phyloP scores from a whole-genome alignment of 2,329 filamentous ascomycete genomes.

The Seiridium unicorne region DNA sequence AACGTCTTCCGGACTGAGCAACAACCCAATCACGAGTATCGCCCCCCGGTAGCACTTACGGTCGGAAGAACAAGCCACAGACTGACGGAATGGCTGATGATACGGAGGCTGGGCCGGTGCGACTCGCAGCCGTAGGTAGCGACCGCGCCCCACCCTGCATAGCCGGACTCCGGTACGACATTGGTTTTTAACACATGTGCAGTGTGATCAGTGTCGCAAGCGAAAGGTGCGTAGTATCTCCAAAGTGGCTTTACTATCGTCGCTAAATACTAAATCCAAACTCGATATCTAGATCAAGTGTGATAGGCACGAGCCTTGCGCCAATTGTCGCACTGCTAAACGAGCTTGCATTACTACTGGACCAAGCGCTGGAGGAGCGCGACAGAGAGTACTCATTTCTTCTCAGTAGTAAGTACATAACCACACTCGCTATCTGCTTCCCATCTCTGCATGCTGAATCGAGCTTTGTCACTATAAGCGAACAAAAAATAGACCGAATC shows the following conservation, averaged over 20 bases:
- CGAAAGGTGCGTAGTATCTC: background rate
- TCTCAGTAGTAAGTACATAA: background rate
- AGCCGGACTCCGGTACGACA: too few relatives aligned
- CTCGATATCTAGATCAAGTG: background rate
- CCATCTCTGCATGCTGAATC: background rate
- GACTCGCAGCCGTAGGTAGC: too few relatives aligned
- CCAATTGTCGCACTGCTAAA: background rate
- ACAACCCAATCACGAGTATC: too few relatives aligned
- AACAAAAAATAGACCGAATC: background rate
- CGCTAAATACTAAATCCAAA: background rate
- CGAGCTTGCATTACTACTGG: background rate
- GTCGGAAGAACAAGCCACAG: too few relatives aligned
- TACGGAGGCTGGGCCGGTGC: too few relatives aligned
- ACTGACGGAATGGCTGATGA: too few relatives aligned
- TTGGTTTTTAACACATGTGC: too few relatives aligned
- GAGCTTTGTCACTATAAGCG: background rate
- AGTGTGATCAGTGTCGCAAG: background rate
- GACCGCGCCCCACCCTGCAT: too few relatives aligned
- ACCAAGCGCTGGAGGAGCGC: background rate
- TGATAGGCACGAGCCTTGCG: background rate
- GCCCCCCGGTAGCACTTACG: too few relatives aligned
- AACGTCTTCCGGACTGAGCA: too few relatives aligned
- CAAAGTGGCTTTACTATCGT: background rate
- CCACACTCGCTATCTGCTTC: too few relatives aligned
- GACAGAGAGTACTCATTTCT: background rate